Evolutionary conservation across 805 yeast genomes (phyloP).

Genomic region (Phaffomyces antillensis): DNA sequence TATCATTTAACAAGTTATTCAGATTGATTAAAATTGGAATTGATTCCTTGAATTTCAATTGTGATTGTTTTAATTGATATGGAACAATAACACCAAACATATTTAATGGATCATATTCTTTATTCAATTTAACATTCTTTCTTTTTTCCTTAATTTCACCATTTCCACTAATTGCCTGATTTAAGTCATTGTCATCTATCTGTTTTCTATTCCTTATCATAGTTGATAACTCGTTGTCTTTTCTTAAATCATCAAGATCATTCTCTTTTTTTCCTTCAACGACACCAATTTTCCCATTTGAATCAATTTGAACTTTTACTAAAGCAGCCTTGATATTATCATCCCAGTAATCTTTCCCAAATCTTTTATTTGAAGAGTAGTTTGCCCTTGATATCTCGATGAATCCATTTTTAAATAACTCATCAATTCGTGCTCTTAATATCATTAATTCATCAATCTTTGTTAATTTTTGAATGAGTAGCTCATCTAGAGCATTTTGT

Average conservation of each 20-base stretch:
- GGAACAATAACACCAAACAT: conserved; percentile 48
- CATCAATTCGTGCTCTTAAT: conserved; percentile 1
- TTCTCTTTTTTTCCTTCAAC: neutral
- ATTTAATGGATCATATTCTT: conserved; percentile 28
- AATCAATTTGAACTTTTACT: conserved; percentile 4
- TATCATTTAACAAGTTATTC: neutral
- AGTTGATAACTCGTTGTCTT: too few relatives aligned
- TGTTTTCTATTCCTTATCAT: conserved; percentile 7
- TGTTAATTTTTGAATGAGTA: conserved; percentile 4
- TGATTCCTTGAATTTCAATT: conserved; percentile 27
- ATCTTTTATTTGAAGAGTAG: conserved; percentile 28
- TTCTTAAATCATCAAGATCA: neutral
- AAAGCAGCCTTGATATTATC: conserved; percentile 26
- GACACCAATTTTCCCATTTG: neutral
- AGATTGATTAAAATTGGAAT: conserved; percentile 19
- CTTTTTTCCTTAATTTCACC: neutral
- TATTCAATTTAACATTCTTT: neutral
- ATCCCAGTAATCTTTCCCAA: conserved; percentile 38
- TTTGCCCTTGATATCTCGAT: conserved; percentile 40
- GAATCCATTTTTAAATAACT: conserved; percentile 26
- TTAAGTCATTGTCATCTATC: neutral
- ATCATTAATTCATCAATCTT: conserved; percentile 11
- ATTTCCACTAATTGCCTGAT: neutral
- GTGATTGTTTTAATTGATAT: conserved; percentile 31
- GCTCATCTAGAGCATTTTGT: neutral